Base-by-base conservation (phyloP, 805 yeast species). In the Yarrowia sp. region DNA sequence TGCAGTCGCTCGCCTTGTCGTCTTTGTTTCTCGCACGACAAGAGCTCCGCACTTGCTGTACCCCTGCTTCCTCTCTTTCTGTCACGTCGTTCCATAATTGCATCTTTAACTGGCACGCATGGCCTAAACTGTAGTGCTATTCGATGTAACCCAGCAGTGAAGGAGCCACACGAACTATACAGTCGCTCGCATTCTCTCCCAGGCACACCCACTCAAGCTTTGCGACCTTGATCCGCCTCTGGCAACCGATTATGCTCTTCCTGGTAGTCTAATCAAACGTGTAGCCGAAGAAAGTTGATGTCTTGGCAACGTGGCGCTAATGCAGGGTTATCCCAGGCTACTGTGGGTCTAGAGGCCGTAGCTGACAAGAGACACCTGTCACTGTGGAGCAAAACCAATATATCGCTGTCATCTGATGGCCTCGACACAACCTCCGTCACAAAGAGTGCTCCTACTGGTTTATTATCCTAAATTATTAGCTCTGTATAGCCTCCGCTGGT, bases 231-330 rank as follows among this genome's bases (percentile, higher is more conserved):
- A n/a, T n/a, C 22, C 24, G 22, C 22, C 8, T 5, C 8, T 5
- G 9, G 18, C 12, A 14, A 10, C 6, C 44, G 10, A 13, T 39
- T 39, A 39, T 39, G 12, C 44, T 21, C 41, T 39, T 19, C 14
- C 6, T 19, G 41, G 24, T 12, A 36, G 41, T 19, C 24, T 36
- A 36, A 19, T 16, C 8, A 16, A 16, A 16, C 21, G 38, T 16
- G 42, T 38, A 12, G 25, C n/a, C 21, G 25, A 39, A 22, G 29
- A 39, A 22, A 24, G 47, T 41, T 24, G 47, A n/a, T 10, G 47
- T 10, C 49, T 44, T 44, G 49, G 49, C 49, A 44, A 44, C 49
- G 49, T 44, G 49, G 22, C 10, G 35, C 33, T 44, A 44, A 44
- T 44, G 49, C 49, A 44, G 49, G 49, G 49, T 27, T 44, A 44